Evolutionary conservation across 345 rosid species (phyloP).

Genomic region (Brassica juncea): DNA sequence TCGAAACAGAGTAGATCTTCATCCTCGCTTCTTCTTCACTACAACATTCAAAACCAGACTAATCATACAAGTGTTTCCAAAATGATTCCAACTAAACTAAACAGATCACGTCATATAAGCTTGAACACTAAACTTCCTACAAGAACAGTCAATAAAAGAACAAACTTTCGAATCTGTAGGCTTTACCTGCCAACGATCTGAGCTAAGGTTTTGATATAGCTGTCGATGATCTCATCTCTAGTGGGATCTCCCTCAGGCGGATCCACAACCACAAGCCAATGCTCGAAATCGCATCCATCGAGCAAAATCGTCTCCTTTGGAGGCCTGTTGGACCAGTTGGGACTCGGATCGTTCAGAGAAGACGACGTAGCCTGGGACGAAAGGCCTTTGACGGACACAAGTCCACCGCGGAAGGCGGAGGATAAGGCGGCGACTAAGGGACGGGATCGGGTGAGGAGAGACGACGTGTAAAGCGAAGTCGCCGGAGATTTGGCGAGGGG

Average conservation of each 20-base stretch:
- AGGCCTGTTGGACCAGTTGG: constrained; percentile 93
- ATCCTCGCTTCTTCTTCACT: constrained; percentile 90
- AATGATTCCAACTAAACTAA: background rate
- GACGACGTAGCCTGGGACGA: constrained; percentile 57
- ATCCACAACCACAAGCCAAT: constrained; percentile 91
- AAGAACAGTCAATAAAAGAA: background rate
- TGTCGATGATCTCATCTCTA: constrained; percentile 82
- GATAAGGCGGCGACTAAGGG: constrained; percentile 23
- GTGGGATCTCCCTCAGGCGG: constrained; percentile 65
- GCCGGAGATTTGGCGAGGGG: constrained; percentile 22
- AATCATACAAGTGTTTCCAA: background rate
- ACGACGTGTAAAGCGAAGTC: constrained; percentile 30
- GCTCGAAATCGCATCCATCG: constrained; percentile 92
- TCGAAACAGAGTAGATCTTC: constrained; percentile 86
- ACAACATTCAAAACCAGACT: constrained; percentile 1
- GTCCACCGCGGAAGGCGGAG: constrained; percentile 30
- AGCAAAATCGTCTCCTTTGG: constrained; percentile 90
- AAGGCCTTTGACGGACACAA: constrained; percentile 40
- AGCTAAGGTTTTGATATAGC: constrained; percentile 74
- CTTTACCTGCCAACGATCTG: constrained; percentile 70
- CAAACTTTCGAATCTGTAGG: background rate
- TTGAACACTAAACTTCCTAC: background rate
- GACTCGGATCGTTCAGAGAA: constrained; percentile 68
- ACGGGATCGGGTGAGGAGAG: constrained; percentile 34
- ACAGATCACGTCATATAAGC: constrained; percentile 5